Evolutionary conservation across 2,329 filamentous ascomycete species (phyloP), one percentile per base, ranked within the genome.

Genomic region (Westerdykella ornata): DNA sequence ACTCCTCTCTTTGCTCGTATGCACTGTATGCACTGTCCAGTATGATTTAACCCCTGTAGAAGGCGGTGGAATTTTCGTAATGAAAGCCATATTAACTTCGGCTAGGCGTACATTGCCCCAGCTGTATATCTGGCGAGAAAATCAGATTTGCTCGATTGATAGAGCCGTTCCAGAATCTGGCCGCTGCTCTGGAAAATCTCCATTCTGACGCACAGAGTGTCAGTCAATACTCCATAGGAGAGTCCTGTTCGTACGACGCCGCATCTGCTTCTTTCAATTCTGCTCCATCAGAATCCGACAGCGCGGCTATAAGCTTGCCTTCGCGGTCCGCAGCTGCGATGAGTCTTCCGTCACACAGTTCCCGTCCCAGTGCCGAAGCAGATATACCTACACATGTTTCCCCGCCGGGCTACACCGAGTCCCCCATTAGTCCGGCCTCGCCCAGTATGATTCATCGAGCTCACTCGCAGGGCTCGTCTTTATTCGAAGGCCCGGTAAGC

Each of bases 121-220:
- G 63, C 14, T 65, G 63, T 39, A 48, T 52, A 5, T 47, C 49
- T 34, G 54, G 49, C 13, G 54, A 54, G 35, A 58, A 50, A 34
- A 62, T 65, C 40, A 63, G 63, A 17, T 53, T 49, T 37, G 61
- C 60, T 32, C 61, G 62, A 7, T 51, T 65, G 32, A 54, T 65
- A n/a, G 60, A 66, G 41, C 56, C 59, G 8, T 52, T 64, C 8
- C 56, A 59, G 31, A 51, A 53, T 13, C 32, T 57, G n/a, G 34
- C 53, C 14, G 51, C 43, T 39, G 42, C 52, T 6, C 39, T 60
- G 4, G 49, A 58, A 4, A 46, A 43, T 37, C 11, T 48, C 18
- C 40, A 51, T n/a, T 45, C 45, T 46, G 35, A 60, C 46, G 38
- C 51, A 40, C 49, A 56, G 42, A 50, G 45, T 32, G 9, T 57